A percentile compares a stretch with the other conserved stretches of the same genome.
Evolutionary conservation across 257 asterid species (phyloP).

Genomic region (Jacaranda copaia): DNA sequence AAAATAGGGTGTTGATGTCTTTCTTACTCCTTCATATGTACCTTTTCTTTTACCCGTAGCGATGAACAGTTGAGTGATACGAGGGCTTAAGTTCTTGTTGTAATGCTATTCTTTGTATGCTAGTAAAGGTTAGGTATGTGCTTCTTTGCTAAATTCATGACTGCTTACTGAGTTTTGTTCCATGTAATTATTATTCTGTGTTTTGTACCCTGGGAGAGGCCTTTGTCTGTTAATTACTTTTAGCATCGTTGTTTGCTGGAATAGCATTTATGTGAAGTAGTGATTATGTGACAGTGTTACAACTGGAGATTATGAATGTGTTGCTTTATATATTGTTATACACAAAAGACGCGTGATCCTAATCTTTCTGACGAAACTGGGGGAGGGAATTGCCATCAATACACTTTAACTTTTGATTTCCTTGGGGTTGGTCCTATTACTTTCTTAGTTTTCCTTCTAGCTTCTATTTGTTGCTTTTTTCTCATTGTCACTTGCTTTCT

Average conservation of each 20-base stretch:
- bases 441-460: too few species aligned
- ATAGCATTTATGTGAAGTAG: background rate
- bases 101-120: constrained; percentile 38
- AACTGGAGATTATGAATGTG: background rate
- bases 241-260: background rate
- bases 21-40: background rate
- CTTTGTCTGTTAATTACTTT: background rate
- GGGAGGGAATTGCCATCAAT: too few species aligned
- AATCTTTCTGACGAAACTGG: too few species aligned
- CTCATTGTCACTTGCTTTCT: too few species aligned
- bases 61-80: constrained; percentile 16
- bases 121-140: constrained; percentile 24
- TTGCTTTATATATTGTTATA: background rate
- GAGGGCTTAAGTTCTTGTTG: constrained; percentile 29
- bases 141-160: background rate
- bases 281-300: too few species aligned
- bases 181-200: background rate
- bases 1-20: constrained; percentile 52
- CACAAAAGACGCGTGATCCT: too few species aligned
- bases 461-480: too few species aligned
- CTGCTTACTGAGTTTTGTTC: background rate
- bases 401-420: too few species aligned
- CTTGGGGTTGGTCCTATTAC: too few species aligned
- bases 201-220: background rate
- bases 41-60: constrained; percentile 4